Evolutionary conservation across 1,139 yeast species (phyloP), one percentile per base, ranked within the genome.

Genomic region (Diutina pseudorugosa): DNA sequence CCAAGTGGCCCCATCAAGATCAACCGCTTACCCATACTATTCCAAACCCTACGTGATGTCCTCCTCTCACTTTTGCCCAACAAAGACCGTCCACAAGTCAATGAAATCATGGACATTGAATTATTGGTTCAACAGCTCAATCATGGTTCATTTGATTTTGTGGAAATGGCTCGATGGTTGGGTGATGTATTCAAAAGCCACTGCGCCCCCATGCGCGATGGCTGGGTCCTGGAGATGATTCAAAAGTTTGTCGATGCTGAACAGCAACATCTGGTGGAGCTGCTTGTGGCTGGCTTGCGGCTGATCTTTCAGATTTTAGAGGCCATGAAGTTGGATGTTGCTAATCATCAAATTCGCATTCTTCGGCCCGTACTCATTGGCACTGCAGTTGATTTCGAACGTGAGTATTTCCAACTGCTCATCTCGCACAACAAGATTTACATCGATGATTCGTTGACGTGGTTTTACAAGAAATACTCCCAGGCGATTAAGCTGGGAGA

Each of bases 241-340:
- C 63, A 66, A n/a, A 79, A 82, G 60, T 85, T 90, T 62, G 76
- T 73, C 53, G 75, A 75, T 54, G 89, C 95, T 21, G 79, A 79
- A 56, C 64, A 67, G n/a, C 71, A 73, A 36, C 70, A 72, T 57
- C 76, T 82, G 20, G 79, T 82, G 12, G 64, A 73, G 16, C 74
- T 76, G 54, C 70, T 90, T 51, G 87, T 88, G 47, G 88, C 83
- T 52, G 96, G 95, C 2, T 71, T 91, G 53, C 76, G 93, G 55
- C 77, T 83, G 70, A 77, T 88, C 19, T 89, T 91, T 65, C 86
- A 87, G 57, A 86, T 91, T 55, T 72, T 91, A 59, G 97, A 90
- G 65, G 94, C 95, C n/a, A 90, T 91, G 96, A 91, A 91, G 66
- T 74, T 91, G 59, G 97, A 91, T 63, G 95, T 90, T 53, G 96